A percentile compares a stretch with the other conserved stretches of the same genome.
These are phyloP conservation scores for Cystobasidiopsis lactophilus DNA, from an alignment of 768 basidiomycete genomes.

Conservation along the genomic window DNA sequence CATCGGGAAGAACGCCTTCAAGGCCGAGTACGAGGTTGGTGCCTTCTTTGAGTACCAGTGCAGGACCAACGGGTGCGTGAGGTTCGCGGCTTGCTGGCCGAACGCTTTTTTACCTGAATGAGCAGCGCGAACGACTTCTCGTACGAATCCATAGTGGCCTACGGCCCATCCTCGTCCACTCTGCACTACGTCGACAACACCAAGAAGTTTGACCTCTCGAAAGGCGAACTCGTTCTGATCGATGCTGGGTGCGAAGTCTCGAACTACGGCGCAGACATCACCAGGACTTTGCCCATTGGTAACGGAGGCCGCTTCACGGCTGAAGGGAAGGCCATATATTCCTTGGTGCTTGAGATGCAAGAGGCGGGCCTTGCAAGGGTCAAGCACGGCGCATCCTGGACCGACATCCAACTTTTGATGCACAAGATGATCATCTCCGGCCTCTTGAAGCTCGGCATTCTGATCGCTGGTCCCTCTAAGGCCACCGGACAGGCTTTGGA, in stretches of 20 bases:
- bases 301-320: slow-evolving; percentile 74
- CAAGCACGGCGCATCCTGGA: slow-evolving; percentile 71
- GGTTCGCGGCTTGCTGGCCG: background rate
- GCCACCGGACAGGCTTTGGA: slow-evolving; percentile 20
- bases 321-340: slow-evolving; percentile 61
- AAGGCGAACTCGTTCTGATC: slow-evolving; percentile 15
- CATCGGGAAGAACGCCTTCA: slow-evolving; percentile 48
- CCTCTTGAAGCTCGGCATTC: slow-evolving; percentile 65
- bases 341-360: slow-evolving; percentile 78
- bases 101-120: background rate
- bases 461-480: slow-evolving; percentile 44
- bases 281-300: slow-evolving; percentile 40
- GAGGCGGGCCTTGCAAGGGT: slow-evolving; percentile 45
- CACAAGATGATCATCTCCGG: slow-evolving; percentile 62
- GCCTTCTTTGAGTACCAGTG: slow-evolving; percentile 82
- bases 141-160: slow-evolving; percentile 80
- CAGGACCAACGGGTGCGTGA: slow-evolving; percentile 55
- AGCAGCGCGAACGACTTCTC: slow-evolving; percentile 64
- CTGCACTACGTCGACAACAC: slow-evolving; percentile 42
- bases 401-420: slow-evolving; percentile 58
- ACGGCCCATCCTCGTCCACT: slow-evolving; percentile 63
- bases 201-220: slow-evolving; percentile 8
- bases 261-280: slow-evolving; percentile 43
- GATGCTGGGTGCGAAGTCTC: slow-evolving; percentile 87
- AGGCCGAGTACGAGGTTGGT: slow-evolving; percentile 82